Percentiles rank a stretch among this genome's conserved stretches.
Evolutionary conservation across 345 rosid species (phyloP).

Genomic region (Stellera chamaejasme): DNA sequence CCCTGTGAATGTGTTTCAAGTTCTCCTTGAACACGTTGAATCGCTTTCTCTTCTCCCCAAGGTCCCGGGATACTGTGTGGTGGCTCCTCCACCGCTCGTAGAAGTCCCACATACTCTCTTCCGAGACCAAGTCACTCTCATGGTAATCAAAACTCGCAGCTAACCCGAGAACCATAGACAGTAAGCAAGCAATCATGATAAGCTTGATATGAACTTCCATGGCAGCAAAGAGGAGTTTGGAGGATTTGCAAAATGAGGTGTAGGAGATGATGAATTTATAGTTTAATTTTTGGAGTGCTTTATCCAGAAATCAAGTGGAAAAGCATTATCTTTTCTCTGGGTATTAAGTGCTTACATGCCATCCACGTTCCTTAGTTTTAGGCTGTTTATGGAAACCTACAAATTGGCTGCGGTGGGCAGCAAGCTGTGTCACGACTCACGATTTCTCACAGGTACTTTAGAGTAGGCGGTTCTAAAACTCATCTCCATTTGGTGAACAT

Average conservation of each 20-base stretch:
- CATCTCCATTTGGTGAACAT: no score
- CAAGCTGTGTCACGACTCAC: not conserved
- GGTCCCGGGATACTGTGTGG: conserved; percentile 24
- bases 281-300: conserved; percentile 8
- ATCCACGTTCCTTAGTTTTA: conserved; percentile 13
- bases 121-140: conserved; percentile 28
- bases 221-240: not conserved
- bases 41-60: conserved; percentile 26
- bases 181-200: conserved; percentile 12
- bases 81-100: conserved; percentile 44
- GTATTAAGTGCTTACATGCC: conserved; percentile 7
- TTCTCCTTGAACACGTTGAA: conserved; percentile 40
- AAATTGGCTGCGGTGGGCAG: not conserved
- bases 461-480: conserved; percentile 4
- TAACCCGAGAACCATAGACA: conserved; percentile 19
- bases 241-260: not conserved
- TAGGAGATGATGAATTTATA: not conserved
- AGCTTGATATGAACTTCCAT: conserved; percentile 3
- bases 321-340: not conserved
- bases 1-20: conserved; percentile 27
- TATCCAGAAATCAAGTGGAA: conserved; percentile 15
- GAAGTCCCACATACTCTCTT: conserved; percentile 34
- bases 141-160: conserved; percentile 27
- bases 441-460: conserved; percentile 9
- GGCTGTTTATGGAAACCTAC: conserved; percentile 12